phyloP scores from a whole-genome alignment of 345 rosid genomes.

The Salix caprea region DNA sequence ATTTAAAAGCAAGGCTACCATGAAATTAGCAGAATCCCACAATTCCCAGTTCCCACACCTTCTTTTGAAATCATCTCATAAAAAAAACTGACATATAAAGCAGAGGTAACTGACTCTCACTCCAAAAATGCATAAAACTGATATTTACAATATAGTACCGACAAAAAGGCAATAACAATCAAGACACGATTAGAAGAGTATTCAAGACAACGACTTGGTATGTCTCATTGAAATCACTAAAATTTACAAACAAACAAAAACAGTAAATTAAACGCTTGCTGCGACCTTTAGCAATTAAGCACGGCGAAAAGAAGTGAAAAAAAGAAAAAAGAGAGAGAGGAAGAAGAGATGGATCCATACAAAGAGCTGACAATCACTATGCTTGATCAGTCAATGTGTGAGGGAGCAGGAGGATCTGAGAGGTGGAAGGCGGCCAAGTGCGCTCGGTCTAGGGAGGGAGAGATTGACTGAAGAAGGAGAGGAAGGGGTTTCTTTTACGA shows the following conservation, averaged over 20 bases:
- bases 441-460: conserved; percentile 31
- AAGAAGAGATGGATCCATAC: conserved; percentile 3
- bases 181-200: background rate
- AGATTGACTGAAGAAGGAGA: background rate
- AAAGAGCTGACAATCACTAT: background rate
- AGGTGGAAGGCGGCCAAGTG: conserved; percentile 5
- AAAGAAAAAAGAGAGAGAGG: background rate
- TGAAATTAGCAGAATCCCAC: background rate
- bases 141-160: background rate
- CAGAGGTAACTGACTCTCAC: background rate
- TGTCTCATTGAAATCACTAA: background rate
- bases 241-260: background rate
- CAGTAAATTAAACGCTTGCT: conserved; percentile 3
- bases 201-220: background rate
- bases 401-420: conserved; percentile 9
- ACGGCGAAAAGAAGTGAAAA: background rate
- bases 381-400: background rate
- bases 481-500: background rate
- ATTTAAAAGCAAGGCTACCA: background rate
- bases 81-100: background rate
- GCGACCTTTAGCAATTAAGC: background rate
- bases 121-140: background rate
- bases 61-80: too few relatives aligned
- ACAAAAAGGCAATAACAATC: background rate
- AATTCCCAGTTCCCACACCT: too few relatives aligned